A percentile compares a stretch with the other conserved stretches of the same genome.
phyloP scores from a whole-genome alignment of 2,329 filamentous ascomycete genomes.

The Eutypella sp. region DNA sequence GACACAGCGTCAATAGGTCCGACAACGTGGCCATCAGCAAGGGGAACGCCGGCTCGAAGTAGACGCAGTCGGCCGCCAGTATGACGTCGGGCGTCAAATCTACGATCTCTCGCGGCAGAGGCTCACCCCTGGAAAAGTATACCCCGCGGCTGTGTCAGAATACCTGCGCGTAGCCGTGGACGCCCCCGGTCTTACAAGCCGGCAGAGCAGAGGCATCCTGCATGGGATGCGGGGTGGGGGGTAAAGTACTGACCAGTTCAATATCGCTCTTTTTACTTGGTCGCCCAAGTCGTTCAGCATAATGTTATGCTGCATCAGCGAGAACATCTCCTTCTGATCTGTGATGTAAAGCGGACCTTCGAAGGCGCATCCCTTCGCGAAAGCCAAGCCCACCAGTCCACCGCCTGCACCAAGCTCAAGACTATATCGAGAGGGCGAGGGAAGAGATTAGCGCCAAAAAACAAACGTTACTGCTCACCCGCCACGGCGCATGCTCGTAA shows the following conservation, averaged over 20 bases:
- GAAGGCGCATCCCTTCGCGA: constrained; percentile 52
- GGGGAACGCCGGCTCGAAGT: constrained; percentile 94
- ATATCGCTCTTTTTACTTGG: constrained; percentile 60
- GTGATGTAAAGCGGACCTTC: constrained; percentile 67
- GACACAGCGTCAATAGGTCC: constrained; percentile 69
- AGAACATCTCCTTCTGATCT: constrained; percentile 81
- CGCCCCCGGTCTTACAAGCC: constrained; percentile 5
- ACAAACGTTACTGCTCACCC: background rate
- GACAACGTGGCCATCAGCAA: constrained; percentile 74
- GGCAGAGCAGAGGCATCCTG: constrained; percentile 1
- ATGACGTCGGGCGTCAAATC: constrained; percentile 68
- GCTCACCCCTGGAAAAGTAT: constrained; percentile 49
- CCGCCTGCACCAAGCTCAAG: constrained; percentile 90
- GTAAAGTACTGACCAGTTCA: constrained; percentile 68
- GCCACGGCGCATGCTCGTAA: background rate
- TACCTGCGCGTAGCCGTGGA: constrained; percentile 11
- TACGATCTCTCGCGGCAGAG: constrained; percentile 48
- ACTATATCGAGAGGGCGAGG: constrained; percentile 39
- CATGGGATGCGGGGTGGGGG: constrained; percentile 26
- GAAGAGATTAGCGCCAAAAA: background rate
- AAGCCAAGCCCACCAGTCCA: constrained; percentile 71
- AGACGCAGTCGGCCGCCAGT: constrained; percentile 94
- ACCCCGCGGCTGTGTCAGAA: constrained; percentile 10
- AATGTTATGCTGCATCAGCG: constrained; percentile 84
- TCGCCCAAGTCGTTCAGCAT: constrained; percentile 66